Evolutionary conservation across 2,329 filamentous ascomycete genomes (phyloP).

Genomic region (Ambrosiella beaveri): DNA sequence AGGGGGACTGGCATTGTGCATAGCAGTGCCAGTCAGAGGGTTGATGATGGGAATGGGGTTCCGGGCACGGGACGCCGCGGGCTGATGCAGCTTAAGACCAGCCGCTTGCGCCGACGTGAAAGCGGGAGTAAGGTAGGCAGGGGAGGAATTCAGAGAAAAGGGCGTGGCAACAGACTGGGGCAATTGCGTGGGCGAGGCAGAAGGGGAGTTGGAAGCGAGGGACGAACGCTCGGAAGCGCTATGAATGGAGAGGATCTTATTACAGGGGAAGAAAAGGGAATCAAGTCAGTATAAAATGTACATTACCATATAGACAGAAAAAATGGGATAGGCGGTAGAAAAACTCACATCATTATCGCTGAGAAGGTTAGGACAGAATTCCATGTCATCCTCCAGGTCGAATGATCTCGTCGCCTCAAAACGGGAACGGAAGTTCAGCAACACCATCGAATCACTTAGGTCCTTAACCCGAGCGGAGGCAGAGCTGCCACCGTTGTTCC

Average conservation of each 20-base stretch:
- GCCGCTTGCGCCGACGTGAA: conserved; percentile 47
- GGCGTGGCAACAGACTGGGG: conserved; percentile 61
- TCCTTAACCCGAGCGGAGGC: conserved; percentile 55
- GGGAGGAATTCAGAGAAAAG: conserved; percentile 54
- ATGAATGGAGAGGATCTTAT: conserved; percentile 75
- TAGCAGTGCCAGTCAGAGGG: conserved; percentile 71
- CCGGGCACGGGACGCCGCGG: conserved; percentile 69
- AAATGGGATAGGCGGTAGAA: conserved; percentile 2
- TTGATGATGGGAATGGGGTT: conserved; percentile 98
- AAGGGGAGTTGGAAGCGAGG: conserved; percentile 82
- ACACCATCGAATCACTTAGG: conserved; percentile 46
- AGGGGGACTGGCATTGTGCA: conserved; percentile 59
- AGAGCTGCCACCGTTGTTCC: neutral
- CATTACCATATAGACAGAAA: conserved; percentile 9
- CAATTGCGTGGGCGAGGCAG: conserved; percentile 79
- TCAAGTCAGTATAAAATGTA: conserved; percentile 13
- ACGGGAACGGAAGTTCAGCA: conserved; percentile 65
- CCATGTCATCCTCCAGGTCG: conserved; percentile 86
- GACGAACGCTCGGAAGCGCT: conserved; percentile 89
- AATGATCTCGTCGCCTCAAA: conserved; percentile 89
- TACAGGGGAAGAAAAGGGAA: conserved; percentile 19
- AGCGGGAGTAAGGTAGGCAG: conserved; percentile 48
- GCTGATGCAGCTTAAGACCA: conserved; percentile 74
- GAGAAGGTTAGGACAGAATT: conserved; percentile 84
- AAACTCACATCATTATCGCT: conserved; percentile 79